These are phyloP conservation scores for Incumbomyces delicatus DNA, from an alignment of 2,329 filamentous ascomycete species.

Conservation along the genomic window DNA sequence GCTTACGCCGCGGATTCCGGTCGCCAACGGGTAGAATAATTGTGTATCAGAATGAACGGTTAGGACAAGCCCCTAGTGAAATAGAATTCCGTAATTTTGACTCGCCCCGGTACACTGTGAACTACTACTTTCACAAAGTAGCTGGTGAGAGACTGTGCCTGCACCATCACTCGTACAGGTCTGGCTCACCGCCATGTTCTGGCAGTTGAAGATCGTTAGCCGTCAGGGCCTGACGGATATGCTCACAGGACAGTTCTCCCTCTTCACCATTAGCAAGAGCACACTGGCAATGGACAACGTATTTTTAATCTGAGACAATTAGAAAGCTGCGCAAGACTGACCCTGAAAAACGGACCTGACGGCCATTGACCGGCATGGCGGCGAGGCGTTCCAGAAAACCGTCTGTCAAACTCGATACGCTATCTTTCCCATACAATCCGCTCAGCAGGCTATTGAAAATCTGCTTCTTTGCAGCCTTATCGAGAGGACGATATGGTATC, in stretches of 20 bases:
- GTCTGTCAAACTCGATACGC: background rate
- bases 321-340: background rate
- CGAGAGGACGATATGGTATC: constrained; percentile 6
- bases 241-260: constrained; percentile 4
- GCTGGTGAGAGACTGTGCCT: too few relatives aligned
- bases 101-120: too few relatives aligned
- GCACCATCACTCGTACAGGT: constrained; percentile 2
- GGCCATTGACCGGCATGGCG: background rate
- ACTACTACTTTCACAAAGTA: too few relatives aligned
- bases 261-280: background rate
- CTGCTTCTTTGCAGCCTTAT: constrained; percentile 2
- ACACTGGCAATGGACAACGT: constrained; percentile 1
- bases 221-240: constrained; percentile 2
- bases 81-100: too few relatives aligned
- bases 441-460: background rate
- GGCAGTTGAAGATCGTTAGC: background rate
- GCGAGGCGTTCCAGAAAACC: background rate
- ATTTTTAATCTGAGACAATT: constrained; percentile 1
- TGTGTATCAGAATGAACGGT: too few relatives aligned
- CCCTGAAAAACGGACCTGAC: background rate
- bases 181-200: constrained; percentile 1
- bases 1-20: too few relatives aligned
- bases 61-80: too few relatives aligned
- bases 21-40: too few relatives aligned
- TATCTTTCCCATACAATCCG: background rate